Evolutionary conservation across 1,284 basidiomycete genomes (phyloP), one percentile per base, ranked within the genome.

Genomic region (Phellinidium pouzarii): DNA sequence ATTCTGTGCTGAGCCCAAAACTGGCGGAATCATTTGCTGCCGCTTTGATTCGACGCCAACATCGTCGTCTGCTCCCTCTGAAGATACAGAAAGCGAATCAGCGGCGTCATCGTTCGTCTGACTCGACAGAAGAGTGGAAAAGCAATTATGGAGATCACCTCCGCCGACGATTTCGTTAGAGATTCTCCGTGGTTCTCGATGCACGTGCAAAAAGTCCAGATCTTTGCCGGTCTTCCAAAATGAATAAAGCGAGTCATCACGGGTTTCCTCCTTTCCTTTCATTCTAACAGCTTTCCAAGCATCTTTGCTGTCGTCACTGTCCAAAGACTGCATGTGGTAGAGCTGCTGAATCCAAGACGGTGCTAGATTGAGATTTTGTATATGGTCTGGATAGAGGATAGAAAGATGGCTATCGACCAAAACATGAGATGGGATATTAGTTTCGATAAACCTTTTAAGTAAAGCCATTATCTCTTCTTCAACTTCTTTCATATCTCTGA

Each of bases 221-320:
- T 80, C 78, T 0, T 59, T 51, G 14, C 66, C 66, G 3, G 62
- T 59, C 46, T 65, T 65, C 79, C 79, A 81, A 53, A 73, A 76
- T 0, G 68, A 70, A 58, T 80, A 80, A 0, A 68, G 25, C 0
- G 72, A 72, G 1, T 64, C 57, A 34, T 71, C 68, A 36, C 62
- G 49, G 14, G 55, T 34, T 12, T 59, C 54, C 61, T 61, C 54
- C 40, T 62, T 52, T 54, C 56, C 41, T 58, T 61, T 36, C 34
- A 25, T 25, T 37, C 31, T 17, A 34, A 31, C 41, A 23, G 40
- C 12, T 14, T 38, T 11, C 37, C 48, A 42, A 45, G 5, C 2
- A 17, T 12, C 25, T 8, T 20, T 25, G 43, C 14, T 17, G 19
- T 22, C 40, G 14, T 11, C 23, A 4, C 43, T 27, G 34, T 27